These are phyloP conservation scores for Mucor lusitanicus DNA, from an alignment of 371 early-diverging fungal species.

Conservation along the genomic window DNA sequence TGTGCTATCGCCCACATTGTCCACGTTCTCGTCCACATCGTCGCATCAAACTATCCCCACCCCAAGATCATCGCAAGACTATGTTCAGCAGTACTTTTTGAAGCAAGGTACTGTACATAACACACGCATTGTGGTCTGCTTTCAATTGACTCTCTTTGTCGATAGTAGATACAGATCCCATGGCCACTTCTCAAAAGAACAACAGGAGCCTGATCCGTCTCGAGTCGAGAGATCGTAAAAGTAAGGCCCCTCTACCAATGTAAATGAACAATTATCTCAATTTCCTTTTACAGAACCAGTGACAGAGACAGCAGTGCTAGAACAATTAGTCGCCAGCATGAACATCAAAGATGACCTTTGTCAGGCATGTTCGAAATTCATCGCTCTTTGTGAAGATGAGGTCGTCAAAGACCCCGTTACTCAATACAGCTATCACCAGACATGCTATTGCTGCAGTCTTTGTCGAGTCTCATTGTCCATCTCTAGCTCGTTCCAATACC, in stretches of 20 bases:
- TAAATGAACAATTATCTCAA: background rate
- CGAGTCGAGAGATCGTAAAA: background rate
- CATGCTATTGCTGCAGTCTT: background rate
- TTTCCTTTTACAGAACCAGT: background rate
- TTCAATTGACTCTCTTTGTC: background rate
- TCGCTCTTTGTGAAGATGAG: background rate
- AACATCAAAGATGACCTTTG: background rate
- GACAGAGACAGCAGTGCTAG: background rate
- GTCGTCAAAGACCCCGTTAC: background rate
- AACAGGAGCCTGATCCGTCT: background rate
- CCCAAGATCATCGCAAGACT: background rate
- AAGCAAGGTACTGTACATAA: background rate
- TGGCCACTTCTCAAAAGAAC: background rate
- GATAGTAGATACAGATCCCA: background rate
- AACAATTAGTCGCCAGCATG: background rate
- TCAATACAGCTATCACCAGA: background rate
- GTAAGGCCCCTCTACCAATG: background rate
- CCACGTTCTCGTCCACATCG: background rate
- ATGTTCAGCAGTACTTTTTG: background rate
- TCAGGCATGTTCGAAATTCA: background rate
- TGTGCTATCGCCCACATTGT: background rate
- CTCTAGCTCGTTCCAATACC: constrained; percentile 38
- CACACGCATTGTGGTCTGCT: background rate
- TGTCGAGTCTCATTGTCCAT: background rate
- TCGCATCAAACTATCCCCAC: background rate